A percentile compares a stretch with the other conserved stretches of the same genome.
Conservation (phyloP, 1,284 basidiomycete species). For the Flammula alnicola region DNA sequence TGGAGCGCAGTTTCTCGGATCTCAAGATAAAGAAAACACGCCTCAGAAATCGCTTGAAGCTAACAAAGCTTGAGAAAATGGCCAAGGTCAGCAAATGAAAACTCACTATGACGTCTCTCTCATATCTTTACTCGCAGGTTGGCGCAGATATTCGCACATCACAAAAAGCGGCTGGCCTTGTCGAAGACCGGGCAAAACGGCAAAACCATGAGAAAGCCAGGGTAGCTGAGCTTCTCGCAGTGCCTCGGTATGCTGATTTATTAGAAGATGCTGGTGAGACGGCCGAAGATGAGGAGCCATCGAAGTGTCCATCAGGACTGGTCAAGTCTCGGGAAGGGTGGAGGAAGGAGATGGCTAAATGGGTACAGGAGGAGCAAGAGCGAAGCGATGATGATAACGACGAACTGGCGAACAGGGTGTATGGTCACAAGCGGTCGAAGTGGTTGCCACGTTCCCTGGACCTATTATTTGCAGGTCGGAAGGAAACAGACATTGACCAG, state of each 20-base stretch:
- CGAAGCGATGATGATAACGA: not conserved
- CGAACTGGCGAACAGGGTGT: constrained; percentile 1
- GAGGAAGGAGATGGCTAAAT: constrained; percentile 20
- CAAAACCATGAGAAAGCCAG: constrained; percentile 22
- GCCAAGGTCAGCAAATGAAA: constrained; percentile 17
- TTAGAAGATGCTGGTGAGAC: constrained; percentile 16
- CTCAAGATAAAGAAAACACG: constrained; percentile 26
- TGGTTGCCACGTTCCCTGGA: constrained; percentile 18
- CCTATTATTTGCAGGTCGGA: constrained; percentile 14
- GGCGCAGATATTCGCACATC: constrained; percentile 21
- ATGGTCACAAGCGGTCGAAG: constrained; percentile 14
- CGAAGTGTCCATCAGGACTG: constrained; percentile 3
- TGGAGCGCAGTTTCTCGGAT: constrained; percentile 26
- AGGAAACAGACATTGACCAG: constrained; percentile 17
- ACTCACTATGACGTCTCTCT: not conserved
- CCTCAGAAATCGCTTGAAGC: constrained; percentile 19
- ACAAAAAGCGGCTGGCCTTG: constrained; percentile 18
- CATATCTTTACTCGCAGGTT: constrained; percentile 11
- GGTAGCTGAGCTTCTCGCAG: constrained; percentile 17
- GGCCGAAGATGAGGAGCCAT: not conserved
- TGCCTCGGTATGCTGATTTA: constrained; percentile 25
- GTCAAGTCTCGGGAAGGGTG: constrained; percentile 16
- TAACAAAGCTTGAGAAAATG: constrained; percentile 23
- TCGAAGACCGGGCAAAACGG: constrained; percentile 18
- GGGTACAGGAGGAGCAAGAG: constrained; percentile 9